A percentile compares a stretch with the other conserved stretches of the same genome.
phyloP scores from a whole-genome alignment of 1,139 yeast species.

The Suhomyces panamericanus region DNA sequence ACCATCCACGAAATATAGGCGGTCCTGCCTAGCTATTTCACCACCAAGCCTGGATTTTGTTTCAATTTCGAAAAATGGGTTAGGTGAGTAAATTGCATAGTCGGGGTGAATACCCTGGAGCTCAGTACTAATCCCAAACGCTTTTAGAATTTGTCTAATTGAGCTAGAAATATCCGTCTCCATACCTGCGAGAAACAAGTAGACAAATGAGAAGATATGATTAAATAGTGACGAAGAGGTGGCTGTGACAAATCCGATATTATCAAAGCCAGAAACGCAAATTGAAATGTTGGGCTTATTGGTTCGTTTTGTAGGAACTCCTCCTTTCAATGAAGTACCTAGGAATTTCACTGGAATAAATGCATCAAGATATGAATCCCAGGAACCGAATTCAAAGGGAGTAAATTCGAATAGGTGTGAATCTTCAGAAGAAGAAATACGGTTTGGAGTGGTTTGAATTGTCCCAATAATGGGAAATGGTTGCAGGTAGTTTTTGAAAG shows the following conservation, averaged over 20 bases:
- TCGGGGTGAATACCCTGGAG: conserved; percentile 48
- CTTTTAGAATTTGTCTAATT: conserved; percentile 42
- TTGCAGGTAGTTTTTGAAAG: conserved; percentile 34
- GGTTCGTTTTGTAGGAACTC: conserved; percentile 21
- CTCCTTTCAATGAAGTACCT: conserved; percentile 50
- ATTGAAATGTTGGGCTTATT: conserved; percentile 25
- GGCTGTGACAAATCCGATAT: conserved; percentile 70
- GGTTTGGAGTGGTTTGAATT: conserved; percentile 31
- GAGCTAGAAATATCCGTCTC: conserved; percentile 43
- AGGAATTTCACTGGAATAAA: conserved; percentile 55
- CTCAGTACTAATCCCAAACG: conserved; percentile 47
- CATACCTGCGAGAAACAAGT: conserved; percentile 41
- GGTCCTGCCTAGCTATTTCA: conserved; percentile 18
- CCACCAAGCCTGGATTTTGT: conserved; percentile 2
- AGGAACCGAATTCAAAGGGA: conserved; percentile 71
- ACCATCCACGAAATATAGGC: conserved; percentile 42
- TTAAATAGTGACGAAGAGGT: conserved; percentile 74
- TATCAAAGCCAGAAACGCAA: conserved; percentile 65
- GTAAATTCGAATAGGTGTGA: conserved; percentile 53
- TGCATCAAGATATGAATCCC: conserved; percentile 53
- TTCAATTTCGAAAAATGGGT: conserved; percentile 59
- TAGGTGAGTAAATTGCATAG: conserved; percentile 71
- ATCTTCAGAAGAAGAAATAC: conserved; percentile 20
- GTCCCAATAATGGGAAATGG: conserved; percentile 47
- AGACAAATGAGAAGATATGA: conserved; percentile 49